phyloP scores from a whole-genome alignment of 805 yeast genomes.

The Sugiyamaella mastotermitis region DNA sequence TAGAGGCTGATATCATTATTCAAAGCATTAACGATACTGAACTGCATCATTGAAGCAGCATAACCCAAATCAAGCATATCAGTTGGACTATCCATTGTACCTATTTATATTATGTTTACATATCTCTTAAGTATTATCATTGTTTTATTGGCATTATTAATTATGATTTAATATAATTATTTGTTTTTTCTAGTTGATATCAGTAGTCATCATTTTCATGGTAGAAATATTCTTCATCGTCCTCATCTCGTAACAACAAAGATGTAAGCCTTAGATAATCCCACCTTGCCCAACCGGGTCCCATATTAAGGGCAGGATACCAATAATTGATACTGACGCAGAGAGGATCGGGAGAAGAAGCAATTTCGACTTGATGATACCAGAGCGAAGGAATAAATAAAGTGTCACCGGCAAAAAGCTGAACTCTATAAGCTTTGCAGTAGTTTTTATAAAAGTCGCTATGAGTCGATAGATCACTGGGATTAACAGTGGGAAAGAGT shows the following conservation, averaged over 20 bases:
- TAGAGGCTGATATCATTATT: conserved; percentile 23
- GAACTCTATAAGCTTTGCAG: conserved; percentile 25
- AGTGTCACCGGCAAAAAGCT: conserved; percentile 32
- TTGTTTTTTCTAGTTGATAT: too few species aligned
- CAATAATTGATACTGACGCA: conserved; percentile 31
- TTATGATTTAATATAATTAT: too few species aligned
- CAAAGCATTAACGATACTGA: conserved; percentile 17
- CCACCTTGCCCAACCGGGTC: conserved; percentile 28
- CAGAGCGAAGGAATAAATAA: conserved; percentile 35
- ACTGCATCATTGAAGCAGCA: too few species aligned
- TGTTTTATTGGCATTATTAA: too few species aligned
- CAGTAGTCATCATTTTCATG: conserved; percentile 1
- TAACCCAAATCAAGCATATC: too few species aligned
- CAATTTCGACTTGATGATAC: conserved; percentile 35
- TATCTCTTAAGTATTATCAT: too few species aligned
- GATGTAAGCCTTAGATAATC: conserved; percentile 24
- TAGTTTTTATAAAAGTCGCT: conserved; percentile 7
- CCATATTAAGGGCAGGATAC: conserved; percentile 25
- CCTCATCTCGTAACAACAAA: conserved; percentile 19
- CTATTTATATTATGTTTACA: too few species aligned
- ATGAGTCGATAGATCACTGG: conserved; percentile 19
- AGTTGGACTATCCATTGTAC: too few species aligned
- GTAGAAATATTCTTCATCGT: conserved; percentile 20
- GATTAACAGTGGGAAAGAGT: conserved; percentile 32
- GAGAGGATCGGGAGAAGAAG: conserved; percentile 7